These are phyloP conservation scores for Globisporangium spiculum DNA, from an alignment of 352 stramenopile species.

Conservation along the genomic window DNA sequence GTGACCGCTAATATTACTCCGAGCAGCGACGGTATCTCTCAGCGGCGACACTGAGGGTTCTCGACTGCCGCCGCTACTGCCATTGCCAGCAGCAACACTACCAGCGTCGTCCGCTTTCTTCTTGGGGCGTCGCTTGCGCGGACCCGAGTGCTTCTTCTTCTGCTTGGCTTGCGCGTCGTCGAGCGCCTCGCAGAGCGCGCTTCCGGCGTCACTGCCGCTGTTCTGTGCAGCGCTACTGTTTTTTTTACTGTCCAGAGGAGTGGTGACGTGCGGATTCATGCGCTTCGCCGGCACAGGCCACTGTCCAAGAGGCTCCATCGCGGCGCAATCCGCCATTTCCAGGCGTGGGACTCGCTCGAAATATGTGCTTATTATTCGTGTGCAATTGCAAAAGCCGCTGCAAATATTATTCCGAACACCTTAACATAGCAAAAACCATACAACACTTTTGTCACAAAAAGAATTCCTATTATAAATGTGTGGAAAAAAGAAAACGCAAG, in stretches of 20 bases:
- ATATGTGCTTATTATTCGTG: not conserved
- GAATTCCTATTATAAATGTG: too few species aligned
- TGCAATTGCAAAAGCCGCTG: not conserved
- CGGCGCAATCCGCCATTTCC: conserved; percentile 6
- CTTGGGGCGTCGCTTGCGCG: conserved; percentile 62
- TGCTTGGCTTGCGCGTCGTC: conserved; percentile 2
- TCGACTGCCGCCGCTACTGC: not conserved
- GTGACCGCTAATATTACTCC: not conserved
- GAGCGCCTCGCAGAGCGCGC: not conserved
- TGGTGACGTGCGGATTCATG: not conserved
- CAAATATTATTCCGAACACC: too few species aligned
- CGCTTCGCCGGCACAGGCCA: not conserved
- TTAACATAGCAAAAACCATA: too few species aligned
- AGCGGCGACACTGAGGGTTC: not conserved
- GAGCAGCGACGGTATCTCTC: not conserved
- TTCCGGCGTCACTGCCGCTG: not conserved
- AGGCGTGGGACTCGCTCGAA: not conserved
- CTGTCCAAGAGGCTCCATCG: not conserved
- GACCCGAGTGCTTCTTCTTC: conserved; percentile 49
- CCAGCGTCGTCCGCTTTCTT: conserved; percentile 31
- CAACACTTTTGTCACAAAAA: too few species aligned
- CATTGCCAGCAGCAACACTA: not conserved
- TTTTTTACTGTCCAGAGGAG: not conserved
- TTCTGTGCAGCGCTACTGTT: not conserved
- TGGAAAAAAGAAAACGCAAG: too few species aligned